Base-by-base conservation (phyloP, 2,329 filamentous ascomycete genomes). In the Fusarium concolor region DNA sequence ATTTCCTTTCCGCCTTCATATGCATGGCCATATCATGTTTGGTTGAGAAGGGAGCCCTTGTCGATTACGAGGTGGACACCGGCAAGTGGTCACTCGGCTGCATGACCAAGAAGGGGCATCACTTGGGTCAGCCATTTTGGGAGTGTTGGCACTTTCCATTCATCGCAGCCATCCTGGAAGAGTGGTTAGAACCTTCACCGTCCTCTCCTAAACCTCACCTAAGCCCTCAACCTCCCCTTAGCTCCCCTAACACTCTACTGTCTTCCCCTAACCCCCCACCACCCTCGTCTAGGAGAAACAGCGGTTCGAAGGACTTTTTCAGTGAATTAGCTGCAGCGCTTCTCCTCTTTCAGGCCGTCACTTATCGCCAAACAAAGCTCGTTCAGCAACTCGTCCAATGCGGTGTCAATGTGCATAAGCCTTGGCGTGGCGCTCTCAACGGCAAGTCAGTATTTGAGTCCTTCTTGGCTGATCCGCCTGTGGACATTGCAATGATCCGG, bases 61-160 rank as follows among this genome's bases (percentile, higher is more conserved):
- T 46, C 3, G 59, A 64, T 10, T 67, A 70, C 10, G 70, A 74
- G 43, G 41, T 31, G 6, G 61, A 60, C 14, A 69, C 55, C 10
- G 65, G 54, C 2, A 33, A 59, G 15, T 71, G 67, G 59, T 70
- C 68, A 2, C 31, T 74, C 10, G 41, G 52, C 17, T 58, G 60
- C 15, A 60, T 74, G 26, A 41, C 56, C n/a, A 42, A 54, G 22
- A 60, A 49, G 26, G 42, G 22, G 14, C 29, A 38, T 3, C 33
- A 37, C 2, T 14, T 46, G 4, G 12, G 14, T 45, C 53, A n/a
- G 3, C 28, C 47, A 7, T 14, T 10, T 7, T 73, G 65, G 71
- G 29, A 62, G 12, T 20, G 38, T 5, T 69, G 62, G 54, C 56
- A 71, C 5, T 60, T 71, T 3, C 55, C 62, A 3, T 67, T 71